Evolutionary conservation across 2,329 filamentous ascomycete genomes (phyloP).

Genomic region (Colletotrichum incanum): DNA sequence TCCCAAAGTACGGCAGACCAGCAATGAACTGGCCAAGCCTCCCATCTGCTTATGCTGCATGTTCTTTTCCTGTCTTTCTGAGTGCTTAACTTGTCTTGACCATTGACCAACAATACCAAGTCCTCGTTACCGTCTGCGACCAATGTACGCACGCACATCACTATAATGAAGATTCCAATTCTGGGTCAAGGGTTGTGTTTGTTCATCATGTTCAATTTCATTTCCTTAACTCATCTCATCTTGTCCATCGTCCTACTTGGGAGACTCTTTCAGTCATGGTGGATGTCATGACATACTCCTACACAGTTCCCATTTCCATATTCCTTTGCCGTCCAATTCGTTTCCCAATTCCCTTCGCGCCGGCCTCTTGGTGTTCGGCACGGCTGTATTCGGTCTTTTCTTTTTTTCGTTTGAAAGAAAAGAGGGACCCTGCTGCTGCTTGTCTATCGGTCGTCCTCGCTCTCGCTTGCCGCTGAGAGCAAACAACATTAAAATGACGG

Average conservation of each 20-base stretch:
- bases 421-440: constrained; percentile 9
- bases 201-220: constrained; percentile 37
- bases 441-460: constrained; percentile 26
- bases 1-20: not conserved
- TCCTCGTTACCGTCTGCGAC: not conserved
- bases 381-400: not conserved
- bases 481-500: constrained; percentile 40
- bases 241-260: not conserved
- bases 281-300: constrained; percentile 34
- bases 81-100: not conserved
- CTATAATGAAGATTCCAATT: not conserved
- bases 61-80: no score
- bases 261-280: constrained; percentile 18
- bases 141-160: not conserved
- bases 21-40: not conserved
- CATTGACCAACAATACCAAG: no score
- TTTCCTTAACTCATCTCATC: constrained; percentile 36
- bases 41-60: not conserved
- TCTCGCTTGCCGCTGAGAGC: constrained; percentile 24
- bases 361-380: not conserved
- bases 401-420: not conserved
- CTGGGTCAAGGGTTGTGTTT: not conserved
- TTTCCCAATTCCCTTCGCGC: constrained; percentile 9
- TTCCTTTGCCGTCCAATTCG: constrained; percentile 15
- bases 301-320: constrained; percentile 31